Conservation (phyloP, 1,139 yeast species). For the Sugiyamaella castrensis region DNA sequence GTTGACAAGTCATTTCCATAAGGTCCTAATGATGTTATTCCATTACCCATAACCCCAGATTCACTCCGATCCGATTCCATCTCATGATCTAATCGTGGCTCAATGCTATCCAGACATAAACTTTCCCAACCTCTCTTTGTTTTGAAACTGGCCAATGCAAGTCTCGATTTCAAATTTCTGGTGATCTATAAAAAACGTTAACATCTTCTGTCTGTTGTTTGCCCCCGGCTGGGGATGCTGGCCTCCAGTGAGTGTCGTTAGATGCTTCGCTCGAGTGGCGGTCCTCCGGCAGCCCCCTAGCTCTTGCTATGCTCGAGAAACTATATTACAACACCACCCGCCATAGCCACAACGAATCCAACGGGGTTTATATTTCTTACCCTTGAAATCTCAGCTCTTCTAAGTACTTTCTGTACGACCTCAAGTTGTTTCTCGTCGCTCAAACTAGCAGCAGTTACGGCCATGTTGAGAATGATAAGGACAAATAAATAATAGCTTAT, state of each 20-base stretch:
- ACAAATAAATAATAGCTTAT: background rate
- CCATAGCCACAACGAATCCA: too few relatives aligned
- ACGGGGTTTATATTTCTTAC: constrained; percentile 18
- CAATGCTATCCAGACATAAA: constrained; percentile 37
- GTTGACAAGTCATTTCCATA: background rate
- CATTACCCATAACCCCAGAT: background rate
- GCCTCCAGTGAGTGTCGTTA: too few relatives aligned
- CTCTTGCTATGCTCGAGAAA: background rate
- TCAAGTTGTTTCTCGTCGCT: constrained; percentile 25
- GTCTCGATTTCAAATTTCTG: constrained; percentile 40
- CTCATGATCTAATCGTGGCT: constrained; percentile 33
- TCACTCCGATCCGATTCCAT: constrained; percentile 1
- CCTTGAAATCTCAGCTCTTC: constrained; percentile 41
- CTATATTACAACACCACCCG: too few relatives aligned
- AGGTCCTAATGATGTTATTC: background rate
- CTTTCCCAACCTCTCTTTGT: constrained; percentile 43
- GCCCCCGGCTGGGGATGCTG: too few relatives aligned
- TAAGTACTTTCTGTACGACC: constrained; percentile 38
- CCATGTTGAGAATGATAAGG: background rate
- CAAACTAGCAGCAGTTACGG: background rate
- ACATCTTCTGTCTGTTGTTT: too few relatives aligned
- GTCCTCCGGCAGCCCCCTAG: too few relatives aligned
- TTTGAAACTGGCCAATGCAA: constrained; percentile 43
- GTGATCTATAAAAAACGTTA: constrained; percentile 30
- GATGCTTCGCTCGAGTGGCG: too few relatives aligned